These are phyloP conservation scores for Lichenothelia convexa DNA, from an alignment of 495 filamentous ascomycete species.

Conservation along the genomic window DNA sequence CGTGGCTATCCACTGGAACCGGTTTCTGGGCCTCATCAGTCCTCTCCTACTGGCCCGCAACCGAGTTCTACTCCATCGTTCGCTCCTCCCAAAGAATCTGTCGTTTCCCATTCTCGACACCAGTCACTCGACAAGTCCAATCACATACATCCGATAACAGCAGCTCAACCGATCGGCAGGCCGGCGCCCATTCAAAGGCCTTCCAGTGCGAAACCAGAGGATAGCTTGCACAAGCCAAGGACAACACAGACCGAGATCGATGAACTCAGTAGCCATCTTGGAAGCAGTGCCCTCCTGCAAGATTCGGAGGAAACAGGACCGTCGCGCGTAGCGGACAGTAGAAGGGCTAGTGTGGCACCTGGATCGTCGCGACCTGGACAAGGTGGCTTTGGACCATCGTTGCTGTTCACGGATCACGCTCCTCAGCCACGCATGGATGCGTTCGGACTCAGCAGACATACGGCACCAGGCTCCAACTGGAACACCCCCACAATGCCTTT, in stretches of 20 bases:
- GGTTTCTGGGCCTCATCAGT: constrained; percentile 36
- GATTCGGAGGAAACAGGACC: constrained; percentile 43
- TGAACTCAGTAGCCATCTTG: constrained; percentile 65
- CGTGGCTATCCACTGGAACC: constrained; percentile 44
- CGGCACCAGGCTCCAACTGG: constrained; percentile 11
- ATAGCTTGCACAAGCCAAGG: constrained; percentile 27
- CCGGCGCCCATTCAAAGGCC: constrained; percentile 82
- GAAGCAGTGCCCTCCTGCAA: constrained; percentile 82
- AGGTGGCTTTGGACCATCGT: constrained; percentile 22
- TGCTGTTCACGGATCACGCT: constrained; percentile 27
- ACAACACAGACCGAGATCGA: constrained; percentile 37
- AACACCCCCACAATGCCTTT: constrained; percentile 16
- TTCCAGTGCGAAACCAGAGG: constrained; percentile 48
- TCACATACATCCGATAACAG: constrained; percentile 2
- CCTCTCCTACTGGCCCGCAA: constrained; percentile 15
- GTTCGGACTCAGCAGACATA: constrained; percentile 1
- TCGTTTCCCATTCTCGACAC: constrained; percentile 39
- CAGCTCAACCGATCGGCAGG: constrained; percentile 46
- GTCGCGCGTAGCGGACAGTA: constrained; percentile 16
- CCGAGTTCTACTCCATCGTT: constrained; percentile 15
- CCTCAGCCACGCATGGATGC: background rate
- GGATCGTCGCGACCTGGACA: constrained; percentile 12
- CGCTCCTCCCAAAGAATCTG: constrained; percentile 15
- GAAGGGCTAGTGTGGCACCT: constrained; percentile 16
- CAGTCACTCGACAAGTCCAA: constrained; percentile 36